These are phyloP conservation scores for Carex parvula DNA, from an alignment of 176 grass and related monocot species.

Conservation along the genomic window DNA sequence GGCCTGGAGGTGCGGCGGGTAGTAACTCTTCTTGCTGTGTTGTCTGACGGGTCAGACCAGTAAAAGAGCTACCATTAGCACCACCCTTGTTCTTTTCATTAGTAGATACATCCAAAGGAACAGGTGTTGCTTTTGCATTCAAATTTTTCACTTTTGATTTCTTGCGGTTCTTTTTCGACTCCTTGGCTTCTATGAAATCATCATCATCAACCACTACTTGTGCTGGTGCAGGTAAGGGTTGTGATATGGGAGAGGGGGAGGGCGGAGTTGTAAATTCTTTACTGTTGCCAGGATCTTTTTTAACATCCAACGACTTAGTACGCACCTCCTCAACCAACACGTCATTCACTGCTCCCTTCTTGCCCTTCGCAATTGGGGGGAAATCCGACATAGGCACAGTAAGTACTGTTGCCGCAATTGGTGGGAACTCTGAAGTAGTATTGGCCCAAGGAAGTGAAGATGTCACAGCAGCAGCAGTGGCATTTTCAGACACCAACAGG, in stretches of 20 bases:
- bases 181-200: conserved; percentile 98
- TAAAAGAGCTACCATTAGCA: conserved; percentile 40
- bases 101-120: conserved; percentile 42
- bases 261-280: conserved; percentile 39
- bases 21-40: conserved; percentile 60
- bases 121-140: conserved; percentile 45
- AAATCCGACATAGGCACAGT: conserved; percentile 11
- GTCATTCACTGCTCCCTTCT: conserved; percentile 77
- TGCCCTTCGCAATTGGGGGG: conserved; percentile 39
- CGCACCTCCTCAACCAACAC: conserved; percentile 86
- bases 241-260: conserved; percentile 24
- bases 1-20: conserved; percentile 56
- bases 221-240: not conserved
- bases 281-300: conserved; percentile 41
- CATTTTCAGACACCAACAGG: conserved; percentile 25
- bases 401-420: not conserved
- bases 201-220: conserved; percentile 51
- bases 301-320: conserved; percentile 48
- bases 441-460: conserved; percentile 51
- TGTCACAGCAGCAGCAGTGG: conserved; percentile 31
- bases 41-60: conserved; percentile 42
- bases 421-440: not conserved
- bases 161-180: conserved; percentile 85
- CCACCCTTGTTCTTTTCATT: conserved; percentile 23
- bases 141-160: conserved; percentile 68